Evolutionary conservation across 78 protist species (phyloP).

Genomic region (Dictyostelium firmibasis): DNA sequence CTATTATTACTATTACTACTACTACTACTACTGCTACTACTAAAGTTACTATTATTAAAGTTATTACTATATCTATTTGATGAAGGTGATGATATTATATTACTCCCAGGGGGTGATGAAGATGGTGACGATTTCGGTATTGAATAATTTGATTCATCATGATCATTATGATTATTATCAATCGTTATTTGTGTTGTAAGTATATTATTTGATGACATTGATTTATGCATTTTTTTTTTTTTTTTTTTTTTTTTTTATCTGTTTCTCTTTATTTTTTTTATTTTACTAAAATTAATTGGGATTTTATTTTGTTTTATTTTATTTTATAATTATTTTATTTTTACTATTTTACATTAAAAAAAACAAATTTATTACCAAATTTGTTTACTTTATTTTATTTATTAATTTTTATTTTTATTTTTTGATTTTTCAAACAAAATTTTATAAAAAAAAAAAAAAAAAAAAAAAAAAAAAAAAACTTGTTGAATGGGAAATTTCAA

Average conservation of each 20-base stretch:
- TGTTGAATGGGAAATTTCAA: background rate
- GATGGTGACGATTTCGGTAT: background rate
- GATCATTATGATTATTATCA: background rate
- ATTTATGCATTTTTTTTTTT: background rate
- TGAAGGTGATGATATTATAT: background rate
- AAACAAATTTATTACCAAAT: background rate
- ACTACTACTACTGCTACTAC: background rate
- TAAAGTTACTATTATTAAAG: no score
- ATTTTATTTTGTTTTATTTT: background rate
- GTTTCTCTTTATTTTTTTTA: background rate
- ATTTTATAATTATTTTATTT: background rate
- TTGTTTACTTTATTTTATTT: background rate
- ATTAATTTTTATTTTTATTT: background rate
- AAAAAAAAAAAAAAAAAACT: background rate
- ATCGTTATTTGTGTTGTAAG: background rate
- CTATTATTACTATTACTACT: background rate
- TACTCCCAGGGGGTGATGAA: background rate
- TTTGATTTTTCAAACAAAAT: background rate
- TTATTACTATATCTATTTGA: background rate
- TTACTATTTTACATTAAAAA: background rate
- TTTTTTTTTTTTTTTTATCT: background rate
- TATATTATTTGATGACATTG: constrained; percentile 1
- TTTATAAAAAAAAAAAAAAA: background rate
- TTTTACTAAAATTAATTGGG: background rate
- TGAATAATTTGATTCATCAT: background rate